Base-by-base conservation (phyloP, 495 filamentous ascomycete species). In the Penicillium taxi region DNA sequence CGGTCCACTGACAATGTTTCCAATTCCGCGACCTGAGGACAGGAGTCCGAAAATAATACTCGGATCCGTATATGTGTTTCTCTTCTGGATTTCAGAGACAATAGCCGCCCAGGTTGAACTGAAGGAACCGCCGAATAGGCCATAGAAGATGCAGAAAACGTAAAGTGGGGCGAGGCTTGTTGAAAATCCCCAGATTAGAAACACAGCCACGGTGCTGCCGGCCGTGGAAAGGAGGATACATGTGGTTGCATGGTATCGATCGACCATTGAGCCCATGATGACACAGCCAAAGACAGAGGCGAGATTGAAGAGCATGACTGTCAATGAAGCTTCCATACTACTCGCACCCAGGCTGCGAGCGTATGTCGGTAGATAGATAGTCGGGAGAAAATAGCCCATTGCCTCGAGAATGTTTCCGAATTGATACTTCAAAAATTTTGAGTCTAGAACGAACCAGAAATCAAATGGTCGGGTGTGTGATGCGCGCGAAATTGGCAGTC, bases 121-220 rank as follows among this genome's bases (percentile, higher is more conserved):
- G 36, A 70, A 78, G 0, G 66, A 66, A 0, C 78, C 78, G 0
- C 75, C 80, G 42, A 80, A 82, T 1, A 81, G 49, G 4, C 81
- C 81, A 41, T 80, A 84, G 4, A 74, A 42, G 8, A 84, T 42
- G 20, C 64, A 68, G 41, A 84, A 84, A 9, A 74, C 37, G 36
- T 74, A 76, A 16, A 84, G 52, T 15, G 71, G 58, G 0, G 74
- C 50, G 8, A 80, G 38, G 4, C 55, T 63, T 0, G 53, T 56
- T 0, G 77, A 60, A 11, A 84, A 54, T 0, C 79, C 81, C 80
- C 81, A 84, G 26, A 83, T 47, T n/a, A 82, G 14, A 43, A 84
- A 79, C 0, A 81, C 70, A 0, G 70, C 62, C 7, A 75, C 19
- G 3, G 71, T 61, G 9, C 72, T 66, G 1, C 76, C 78, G 5